Percentiles rank a stretch among this genome's conserved stretches.
Conservation (phyloP, 129 eudicot genomes). For the Artemisia tridentata region DNA sequence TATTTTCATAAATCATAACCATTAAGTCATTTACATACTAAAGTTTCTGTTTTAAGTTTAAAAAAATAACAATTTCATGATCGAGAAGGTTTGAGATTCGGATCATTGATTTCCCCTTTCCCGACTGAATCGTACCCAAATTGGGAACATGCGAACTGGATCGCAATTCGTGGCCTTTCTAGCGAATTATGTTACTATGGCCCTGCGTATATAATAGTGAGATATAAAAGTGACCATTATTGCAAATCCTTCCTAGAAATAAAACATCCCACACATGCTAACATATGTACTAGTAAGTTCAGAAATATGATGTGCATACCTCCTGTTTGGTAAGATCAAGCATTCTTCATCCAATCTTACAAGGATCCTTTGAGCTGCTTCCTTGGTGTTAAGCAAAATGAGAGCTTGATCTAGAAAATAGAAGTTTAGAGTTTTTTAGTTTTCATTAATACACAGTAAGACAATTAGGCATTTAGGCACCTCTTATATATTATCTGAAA, state of each 20-base stretch:
- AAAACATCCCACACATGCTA: not conserved
- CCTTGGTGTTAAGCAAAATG: constrained; percentile 50
- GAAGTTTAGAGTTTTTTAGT: constrained; percentile 13
- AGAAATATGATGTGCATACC: constrained; percentile 31
- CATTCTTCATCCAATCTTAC: constrained; percentile 51
- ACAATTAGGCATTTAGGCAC: too few species aligned
- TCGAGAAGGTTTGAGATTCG: too few species aligned
- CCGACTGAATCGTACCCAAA: too few species aligned
- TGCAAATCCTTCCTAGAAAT: not conserved
- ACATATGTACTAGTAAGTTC: not conserved
- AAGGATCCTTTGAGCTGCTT: constrained; percentile 48
- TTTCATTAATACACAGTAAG: not conserved
- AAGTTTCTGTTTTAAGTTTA: too few species aligned
- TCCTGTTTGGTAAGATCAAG: constrained; percentile 63
- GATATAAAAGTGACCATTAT: not conserved
- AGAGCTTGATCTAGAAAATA: constrained; percentile 73
- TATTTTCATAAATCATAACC: too few species aligned
- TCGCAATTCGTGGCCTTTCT: too few species aligned
- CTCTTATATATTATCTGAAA: not conserved
- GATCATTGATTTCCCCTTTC: too few species aligned
- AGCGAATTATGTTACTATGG: too few species aligned
- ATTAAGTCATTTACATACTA: too few species aligned
- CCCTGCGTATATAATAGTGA: not conserved
- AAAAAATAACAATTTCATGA: too few species aligned
- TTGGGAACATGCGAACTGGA: too few species aligned